A percentile compares a stretch with the other conserved stretches of the same genome.
Conservation (phyloP, 2,329 filamentous ascomycete species). For the Truncatella angustata region DNA sequence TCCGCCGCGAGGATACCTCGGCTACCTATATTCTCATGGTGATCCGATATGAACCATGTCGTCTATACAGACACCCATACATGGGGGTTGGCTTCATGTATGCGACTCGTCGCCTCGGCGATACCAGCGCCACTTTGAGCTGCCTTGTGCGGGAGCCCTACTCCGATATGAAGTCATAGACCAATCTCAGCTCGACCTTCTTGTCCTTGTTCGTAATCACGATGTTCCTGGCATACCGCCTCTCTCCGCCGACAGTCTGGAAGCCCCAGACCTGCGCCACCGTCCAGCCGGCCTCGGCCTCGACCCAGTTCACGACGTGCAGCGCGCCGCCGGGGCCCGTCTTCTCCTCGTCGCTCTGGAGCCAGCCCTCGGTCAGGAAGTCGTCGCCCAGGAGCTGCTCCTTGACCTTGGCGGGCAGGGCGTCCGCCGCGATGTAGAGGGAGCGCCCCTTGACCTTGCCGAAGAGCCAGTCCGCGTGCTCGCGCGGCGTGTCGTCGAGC, state of each 20-base stretch:
- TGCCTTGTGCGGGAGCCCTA: background rate
- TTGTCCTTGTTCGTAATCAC: conserved; percentile 49
- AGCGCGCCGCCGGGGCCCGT: conserved; percentile 56
- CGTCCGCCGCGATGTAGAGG: conserved; percentile 47
- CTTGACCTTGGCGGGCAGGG: conserved; percentile 54
- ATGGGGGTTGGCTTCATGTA: background rate
- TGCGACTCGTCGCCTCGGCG: background rate
- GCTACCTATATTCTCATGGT: background rate
- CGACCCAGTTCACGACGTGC: conserved; percentile 63
- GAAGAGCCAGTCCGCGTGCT: conserved; percentile 78
- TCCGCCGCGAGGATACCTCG: too few relatives aligned
- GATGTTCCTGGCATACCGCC: conserved; percentile 52
- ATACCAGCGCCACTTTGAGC: too few relatives aligned
- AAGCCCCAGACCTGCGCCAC: conserved; percentile 62
- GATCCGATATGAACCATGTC: background rate
- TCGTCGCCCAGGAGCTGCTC: conserved; percentile 49
- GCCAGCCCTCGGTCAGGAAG: conserved; percentile 57
- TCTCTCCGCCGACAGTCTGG: conserved; percentile 49
- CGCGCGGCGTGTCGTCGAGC: conserved; percentile 51
- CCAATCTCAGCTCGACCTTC: conserved; percentile 49
- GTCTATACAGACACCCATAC: background rate
- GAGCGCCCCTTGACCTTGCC: conserved; percentile 65
- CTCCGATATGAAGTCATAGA: conserved; percentile 50
- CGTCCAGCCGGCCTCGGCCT: conserved; percentile 46
- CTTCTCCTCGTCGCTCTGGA: conserved; percentile 51